phyloP scores from a whole-genome alignment of 495 filamentous ascomycete genomes.

The Talaromyces thailandensis region DNA sequence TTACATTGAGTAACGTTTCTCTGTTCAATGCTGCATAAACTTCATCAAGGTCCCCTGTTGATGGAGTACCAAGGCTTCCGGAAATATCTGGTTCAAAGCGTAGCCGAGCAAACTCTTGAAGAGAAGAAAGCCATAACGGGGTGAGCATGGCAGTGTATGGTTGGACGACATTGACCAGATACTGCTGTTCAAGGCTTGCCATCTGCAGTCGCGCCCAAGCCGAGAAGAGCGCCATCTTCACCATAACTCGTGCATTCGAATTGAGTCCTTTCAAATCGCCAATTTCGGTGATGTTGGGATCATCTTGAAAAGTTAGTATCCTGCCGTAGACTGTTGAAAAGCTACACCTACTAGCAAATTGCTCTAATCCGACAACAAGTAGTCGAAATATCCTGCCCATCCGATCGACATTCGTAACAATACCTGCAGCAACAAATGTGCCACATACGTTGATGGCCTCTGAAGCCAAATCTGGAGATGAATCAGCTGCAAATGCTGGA shows the following conservation, averaged over 20 bases:
- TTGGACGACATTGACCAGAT: conserved; percentile 79
- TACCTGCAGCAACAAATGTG: conserved; percentile 90
- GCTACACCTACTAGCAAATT: conserved; percentile 59
- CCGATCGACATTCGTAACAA: conserved; percentile 93
- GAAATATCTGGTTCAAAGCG: conserved; percentile 97
- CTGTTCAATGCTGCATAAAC: conserved; percentile 92
- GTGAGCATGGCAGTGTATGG: conserved; percentile 84
- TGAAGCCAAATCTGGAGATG: conserved; percentile 87
- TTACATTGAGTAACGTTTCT: conserved; percentile 74
- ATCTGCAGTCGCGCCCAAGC: conserved; percentile 99
- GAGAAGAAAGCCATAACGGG: conserved; percentile 84
- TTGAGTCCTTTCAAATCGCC: conserved; percentile 90
- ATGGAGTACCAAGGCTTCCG: conserved; percentile 62
- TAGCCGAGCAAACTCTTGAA: conserved; percentile 88
- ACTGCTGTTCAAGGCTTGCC: conserved; percentile 85
- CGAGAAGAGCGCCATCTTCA: conserved; percentile 93
- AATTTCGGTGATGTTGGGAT: conserved; percentile 71
- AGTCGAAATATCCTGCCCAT: conserved; percentile 97
- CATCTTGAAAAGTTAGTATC: conserved; percentile 31
- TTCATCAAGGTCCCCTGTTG: conserved; percentile 72
- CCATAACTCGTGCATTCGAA: conserved; percentile 96
- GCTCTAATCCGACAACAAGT: conserved; percentile 83
- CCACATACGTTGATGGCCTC: conserved; percentile 98
- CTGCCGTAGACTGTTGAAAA: neutral
- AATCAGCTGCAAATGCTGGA: conserved; percentile 91